Percentiles rank a stretch among this genome's conserved stretches.
Conservation (phyloP, 2,329 filamentous ascomycete species). For the Knufia petricola region DNA sequence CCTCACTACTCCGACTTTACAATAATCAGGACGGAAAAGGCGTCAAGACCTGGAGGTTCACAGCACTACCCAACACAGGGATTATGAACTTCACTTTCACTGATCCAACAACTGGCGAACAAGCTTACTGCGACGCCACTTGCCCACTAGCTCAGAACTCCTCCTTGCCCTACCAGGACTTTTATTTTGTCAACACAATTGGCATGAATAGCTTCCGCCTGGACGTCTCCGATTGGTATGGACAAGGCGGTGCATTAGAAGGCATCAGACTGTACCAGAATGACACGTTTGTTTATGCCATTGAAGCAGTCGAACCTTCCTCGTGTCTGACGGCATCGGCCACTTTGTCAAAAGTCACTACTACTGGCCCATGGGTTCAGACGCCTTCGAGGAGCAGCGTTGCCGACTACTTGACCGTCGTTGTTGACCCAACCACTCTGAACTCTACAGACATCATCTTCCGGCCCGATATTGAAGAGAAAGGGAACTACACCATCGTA, state of each 20-base stretch:
- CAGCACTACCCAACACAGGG: slow-evolving; percentile 73
- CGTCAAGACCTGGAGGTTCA: slow-evolving; percentile 79
- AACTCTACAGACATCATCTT: slow-evolving; percentile 61
- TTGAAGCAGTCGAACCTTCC: slow-evolving; percentile 82
- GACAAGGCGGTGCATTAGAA: slow-evolving; percentile 69
- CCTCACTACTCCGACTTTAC: slow-evolving; percentile 76
- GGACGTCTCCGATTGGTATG: slow-evolving; percentile 81
- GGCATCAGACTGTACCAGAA: slow-evolving; percentile 82
- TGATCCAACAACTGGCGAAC: slow-evolving; percentile 60
- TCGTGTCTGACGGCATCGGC: slow-evolving; percentile 58
- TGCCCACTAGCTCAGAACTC: slow-evolving; percentile 73
- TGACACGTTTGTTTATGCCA: slow-evolving; percentile 71
- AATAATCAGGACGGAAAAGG: slow-evolving; percentile 78
- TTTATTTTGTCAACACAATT: slow-evolving; percentile 76
- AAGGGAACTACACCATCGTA: slow-evolving; percentile 83
- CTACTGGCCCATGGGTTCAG: slow-evolving; percentile 62
- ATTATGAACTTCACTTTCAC: slow-evolving; percentile 95
- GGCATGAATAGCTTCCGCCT: slow-evolving; percentile 82
- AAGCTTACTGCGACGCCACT: slow-evolving; percentile 63
- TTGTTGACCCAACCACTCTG: slow-evolving; percentile 49
- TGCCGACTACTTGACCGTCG: slow-evolving; percentile 66
- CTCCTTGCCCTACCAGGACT: slow-evolving; percentile 67
- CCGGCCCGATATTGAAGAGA: slow-evolving; percentile 71
- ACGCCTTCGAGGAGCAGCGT: slow-evolving; percentile 59
- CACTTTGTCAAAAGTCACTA: slow-evolving; percentile 53